Evolutionary conservation across 495 filamentous ascomycete species (phyloP), one percentile per base, ranked within the genome.

Genomic region (Penicilliopsis zonata): DNA sequence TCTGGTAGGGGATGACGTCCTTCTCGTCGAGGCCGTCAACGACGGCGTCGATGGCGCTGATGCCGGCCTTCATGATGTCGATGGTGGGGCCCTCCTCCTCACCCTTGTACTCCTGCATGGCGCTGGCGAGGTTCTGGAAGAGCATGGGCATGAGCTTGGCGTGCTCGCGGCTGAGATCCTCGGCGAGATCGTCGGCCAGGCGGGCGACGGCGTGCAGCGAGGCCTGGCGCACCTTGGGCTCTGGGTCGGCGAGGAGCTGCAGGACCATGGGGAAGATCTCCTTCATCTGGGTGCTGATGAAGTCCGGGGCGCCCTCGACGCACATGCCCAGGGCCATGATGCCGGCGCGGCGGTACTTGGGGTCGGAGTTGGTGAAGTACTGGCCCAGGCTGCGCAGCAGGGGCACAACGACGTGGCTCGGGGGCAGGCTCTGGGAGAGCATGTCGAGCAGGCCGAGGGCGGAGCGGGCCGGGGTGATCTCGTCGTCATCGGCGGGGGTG

Each of bases 261-360:
- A 95, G 65, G 35, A 95, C 76, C 35, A 82, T 67, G 22, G 90
- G 92, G 57, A 95, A 78, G 48, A 94, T 79, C 39, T 78, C 73
- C 47, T 76, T 67, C 47, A 93, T 70, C 64, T 95, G 86, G 6
- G 85, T 90, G 38, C 78, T 80, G 44, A 95, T 80, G 59, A 95
- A 95, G 46, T 95, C 90, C 5, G 90, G 90, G 21, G 90, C 92
- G 40, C 90, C 90, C 59, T 98, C 90, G 32, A 94, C 90, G 44
- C 82, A 86, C 65, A 85, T 92, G 34, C 88, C 90, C 3, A 98
- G 67, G 5, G 90, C 80, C 41, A 96, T 69, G 47, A 95, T 84
- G 54, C 85, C 86, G 24, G 87, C 90, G 52, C 86, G 81, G 29
- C 87, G 77, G 55, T 76, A 80, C 37, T 81, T 78, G 14, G 87